These are phyloP conservation scores for Samsoniella hepiali DNA, from an alignment of 2,329 filamentous ascomycete species.

Conservation along the genomic window DNA sequence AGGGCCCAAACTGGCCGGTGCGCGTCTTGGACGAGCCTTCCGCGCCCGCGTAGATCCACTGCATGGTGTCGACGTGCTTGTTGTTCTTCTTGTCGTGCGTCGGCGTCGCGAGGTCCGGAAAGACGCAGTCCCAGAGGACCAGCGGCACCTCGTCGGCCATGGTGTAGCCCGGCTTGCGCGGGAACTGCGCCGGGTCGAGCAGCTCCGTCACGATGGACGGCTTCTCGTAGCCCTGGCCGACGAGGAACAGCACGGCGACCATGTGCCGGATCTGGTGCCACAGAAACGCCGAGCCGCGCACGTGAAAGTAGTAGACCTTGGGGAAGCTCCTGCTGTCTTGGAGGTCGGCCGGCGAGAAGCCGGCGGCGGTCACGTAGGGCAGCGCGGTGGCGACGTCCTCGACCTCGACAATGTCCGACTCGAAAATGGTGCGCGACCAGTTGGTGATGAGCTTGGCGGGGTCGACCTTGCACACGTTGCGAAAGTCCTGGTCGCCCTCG, in stretches of 20 bases:
- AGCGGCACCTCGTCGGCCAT: constrained; percentile 89
- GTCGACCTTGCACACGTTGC: constrained; percentile 96
- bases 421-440: constrained; percentile 75
- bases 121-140: constrained; percentile 94
- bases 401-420: constrained; percentile 74
- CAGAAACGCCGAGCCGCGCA: constrained; percentile 87
- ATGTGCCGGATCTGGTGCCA: constrained; percentile 99
- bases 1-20: constrained; percentile 59
- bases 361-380: constrained; percentile 49
- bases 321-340: constrained; percentile 34
- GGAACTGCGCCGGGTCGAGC: constrained; percentile 68
- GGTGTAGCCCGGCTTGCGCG: constrained; percentile 78
- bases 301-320: constrained; percentile 82
- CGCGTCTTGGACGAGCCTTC: constrained; percentile 37
- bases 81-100: constrained; percentile 23
- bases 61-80: constrained; percentile 52
- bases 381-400: constrained; percentile 51
- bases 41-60: constrained; percentile 79
- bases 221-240: constrained; percentile 81
- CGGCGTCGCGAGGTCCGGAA: constrained; percentile 45
- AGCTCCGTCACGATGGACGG: constrained; percentile 71
- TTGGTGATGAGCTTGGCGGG: constrained; percentile 83
- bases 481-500: constrained; percentile 85
- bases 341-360: constrained; percentile 30
- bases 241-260: constrained; percentile 85